These are phyloP conservation scores for Coprinopsis marcescibilis DNA, from an alignment of 768 basidiomycete species.

Conservation along the genomic window DNA sequence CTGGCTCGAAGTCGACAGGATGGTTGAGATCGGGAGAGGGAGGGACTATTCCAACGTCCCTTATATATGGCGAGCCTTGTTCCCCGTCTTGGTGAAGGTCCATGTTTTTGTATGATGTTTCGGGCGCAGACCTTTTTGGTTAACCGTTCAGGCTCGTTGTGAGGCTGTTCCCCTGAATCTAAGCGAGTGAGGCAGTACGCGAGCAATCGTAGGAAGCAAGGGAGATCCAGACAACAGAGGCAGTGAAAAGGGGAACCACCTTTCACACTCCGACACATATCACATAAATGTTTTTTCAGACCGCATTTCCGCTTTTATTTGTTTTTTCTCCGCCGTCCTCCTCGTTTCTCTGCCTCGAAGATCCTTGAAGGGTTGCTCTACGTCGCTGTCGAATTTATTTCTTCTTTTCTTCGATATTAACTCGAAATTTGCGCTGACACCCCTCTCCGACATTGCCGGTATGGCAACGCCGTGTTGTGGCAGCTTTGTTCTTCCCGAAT, in stretches of 20 bases:
- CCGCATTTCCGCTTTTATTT: neutral
- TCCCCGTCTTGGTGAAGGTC: slow-evolving; percentile 4
- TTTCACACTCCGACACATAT: slow-evolving; percentile 1
- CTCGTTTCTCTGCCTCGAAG: too few relatives aligned
- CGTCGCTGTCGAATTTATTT: neutral
- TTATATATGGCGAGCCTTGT: slow-evolving; percentile 23
- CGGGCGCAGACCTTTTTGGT: neutral
- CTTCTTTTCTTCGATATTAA: neutral
- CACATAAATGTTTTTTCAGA: neutral
- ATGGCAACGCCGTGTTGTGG: slow-evolving; percentile 1
- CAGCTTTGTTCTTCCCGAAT: neutral
- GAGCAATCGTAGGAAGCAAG: too few relatives aligned
- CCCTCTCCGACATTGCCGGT: neutral
- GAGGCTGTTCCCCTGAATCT: slow-evolving; percentile 1
- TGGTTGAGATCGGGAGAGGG: slow-evolving; percentile 24
- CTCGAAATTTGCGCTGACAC: neutral
- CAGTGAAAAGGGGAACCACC: neutral
- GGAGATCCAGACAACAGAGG: neutral
- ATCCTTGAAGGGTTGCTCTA: neutral
- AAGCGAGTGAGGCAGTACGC: neutral
- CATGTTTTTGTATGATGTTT: slow-evolving; percentile 1
- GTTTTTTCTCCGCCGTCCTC: too few relatives aligned
- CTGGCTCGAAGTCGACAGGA: slow-evolving; percentile 15
- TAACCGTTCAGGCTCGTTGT: neutral
- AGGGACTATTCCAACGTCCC: slow-evolving; percentile 16